Evolutionary conservation across 106 monocot genomes (phyloP).

Genomic region (Dioscorea dumetorum): DNA sequence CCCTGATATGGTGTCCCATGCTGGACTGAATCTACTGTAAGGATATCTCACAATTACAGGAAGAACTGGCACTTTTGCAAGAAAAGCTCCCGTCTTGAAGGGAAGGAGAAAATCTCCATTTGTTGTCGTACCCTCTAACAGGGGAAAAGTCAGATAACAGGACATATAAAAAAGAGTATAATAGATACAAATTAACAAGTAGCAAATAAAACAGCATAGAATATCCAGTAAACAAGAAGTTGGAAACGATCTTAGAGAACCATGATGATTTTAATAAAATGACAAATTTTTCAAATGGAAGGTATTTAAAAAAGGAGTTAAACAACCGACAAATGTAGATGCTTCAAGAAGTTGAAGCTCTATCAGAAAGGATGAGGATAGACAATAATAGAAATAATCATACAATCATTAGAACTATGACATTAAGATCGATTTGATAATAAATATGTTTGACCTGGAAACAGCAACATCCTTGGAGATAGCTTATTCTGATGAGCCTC

Average conservation of each 20-base stretch:
- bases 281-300: background rate
- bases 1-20: conserved; percentile 96
- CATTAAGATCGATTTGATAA: background rate
- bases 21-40: conserved; percentile 84
- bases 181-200: background rate
- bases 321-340: background rate
- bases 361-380: background rate
- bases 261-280: too few relatives aligned
- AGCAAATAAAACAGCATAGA: background rate
- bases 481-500: conserved; percentile 56
- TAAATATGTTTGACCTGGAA: conserved; percentile 53
- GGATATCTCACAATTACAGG: conserved; percentile 88
- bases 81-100: conserved; percentile 95
- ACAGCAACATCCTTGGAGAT: conserved; percentile 68
- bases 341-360: background rate
- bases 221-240: too few relatives aligned
- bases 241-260: too few relatives aligned
- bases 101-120: conserved; percentile 96
- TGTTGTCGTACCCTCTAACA: conserved; percentile 91
- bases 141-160: background rate
- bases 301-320: background rate
- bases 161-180: background rate
- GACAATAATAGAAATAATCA: background rate
- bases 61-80: conserved; percentile 68
- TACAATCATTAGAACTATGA: background rate